Conservation (phyloP, 2,329 filamentous ascomycete genomes). For the Claviceps purpurea region DNA sequence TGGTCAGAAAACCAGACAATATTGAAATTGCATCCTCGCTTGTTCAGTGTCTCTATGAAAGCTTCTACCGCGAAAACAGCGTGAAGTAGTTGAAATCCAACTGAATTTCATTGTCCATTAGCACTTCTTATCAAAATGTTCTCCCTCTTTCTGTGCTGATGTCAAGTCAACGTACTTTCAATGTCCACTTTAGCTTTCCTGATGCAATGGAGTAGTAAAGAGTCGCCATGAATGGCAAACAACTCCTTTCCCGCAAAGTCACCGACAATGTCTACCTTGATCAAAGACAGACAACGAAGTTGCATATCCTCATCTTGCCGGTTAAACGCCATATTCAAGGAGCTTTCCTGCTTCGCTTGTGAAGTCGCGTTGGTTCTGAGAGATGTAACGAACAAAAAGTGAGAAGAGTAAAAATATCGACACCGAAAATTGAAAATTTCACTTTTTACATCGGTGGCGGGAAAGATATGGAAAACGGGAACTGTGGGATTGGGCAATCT, state of each 20-base stretch:
- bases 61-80: background rate
- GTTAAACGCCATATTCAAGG: no score
- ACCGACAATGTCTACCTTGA: slow-evolving; percentile 52
- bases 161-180: background rate
- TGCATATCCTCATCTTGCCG: no score
- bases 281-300: slow-evolving; percentile 8
- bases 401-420: no score
- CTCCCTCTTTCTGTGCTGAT: background rate
- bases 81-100: background rate
- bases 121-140: no score
- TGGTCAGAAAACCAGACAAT: slow-evolving; percentile 53
- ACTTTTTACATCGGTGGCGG: no score
- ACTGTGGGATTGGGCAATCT: no score
- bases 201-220: slow-evolving; percentile 52
- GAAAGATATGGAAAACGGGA: no score
- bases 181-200: slow-evolving; percentile 52
- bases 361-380: no score
- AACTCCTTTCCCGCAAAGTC: slow-evolving; percentile 64
- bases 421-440: no score
- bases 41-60: slow-evolving; percentile 20
- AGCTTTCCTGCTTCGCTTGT: no score
- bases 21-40: slow-evolving; percentile 57
- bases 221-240: slow-evolving; percentile 62
- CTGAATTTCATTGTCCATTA: background rate
- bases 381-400: no score